Base-by-base conservation (phyloP, 306 rosid genomes). In the Adenanthera pavonina region DNA sequence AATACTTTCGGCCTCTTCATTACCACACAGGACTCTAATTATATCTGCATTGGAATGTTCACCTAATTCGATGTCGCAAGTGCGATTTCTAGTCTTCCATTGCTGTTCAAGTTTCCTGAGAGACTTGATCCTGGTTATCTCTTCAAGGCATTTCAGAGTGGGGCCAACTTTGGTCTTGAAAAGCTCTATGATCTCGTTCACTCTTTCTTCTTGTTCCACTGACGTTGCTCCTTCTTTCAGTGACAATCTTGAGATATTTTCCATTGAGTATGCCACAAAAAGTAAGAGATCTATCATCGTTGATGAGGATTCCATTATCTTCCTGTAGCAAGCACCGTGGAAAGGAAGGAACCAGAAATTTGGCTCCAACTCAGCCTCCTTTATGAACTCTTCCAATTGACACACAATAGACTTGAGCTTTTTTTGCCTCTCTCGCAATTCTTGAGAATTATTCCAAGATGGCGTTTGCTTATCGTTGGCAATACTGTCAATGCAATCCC, bases 281-380 rank as follows among this genome's bases (percentile, higher is more conserved):
- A 77, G 81, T 61, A 86, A 77, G 81, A 86, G 91, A 86, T 88
- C 88, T 12, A 20, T 78, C 81, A 82, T 82, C 85, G 79, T 89
- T 40, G 81, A 89, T 10, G 92, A 78, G 17, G 97, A 93, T 67
- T 78, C 82, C 46, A 89, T 65, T 48, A 92, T 84, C 82, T 81
- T 89, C 33, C 35, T 70, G 36, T 95, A 91, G 81, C 89, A 78
- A 30, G 75, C 76, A 75, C 85, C 78, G 33, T 87, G 81, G 38
- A 93, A 90, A 75, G 97, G 94, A 61, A 85, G 40, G 87, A 93
- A 93, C 93, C 97, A 93, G 84, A 93, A 93, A 81, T 75, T 88
- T 51, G 99, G 97, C 81, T 93, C 97, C 76, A 79, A 13, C 73
- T 87, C 82, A 15, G 99, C 95, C 84, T 90, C 97, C 60, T 30